These are phyloP conservation scores for Plenodomus biglobosus DNA, from an alignment of 2,329 filamentous ascomycete genomes.

Conservation along the genomic window DNA sequence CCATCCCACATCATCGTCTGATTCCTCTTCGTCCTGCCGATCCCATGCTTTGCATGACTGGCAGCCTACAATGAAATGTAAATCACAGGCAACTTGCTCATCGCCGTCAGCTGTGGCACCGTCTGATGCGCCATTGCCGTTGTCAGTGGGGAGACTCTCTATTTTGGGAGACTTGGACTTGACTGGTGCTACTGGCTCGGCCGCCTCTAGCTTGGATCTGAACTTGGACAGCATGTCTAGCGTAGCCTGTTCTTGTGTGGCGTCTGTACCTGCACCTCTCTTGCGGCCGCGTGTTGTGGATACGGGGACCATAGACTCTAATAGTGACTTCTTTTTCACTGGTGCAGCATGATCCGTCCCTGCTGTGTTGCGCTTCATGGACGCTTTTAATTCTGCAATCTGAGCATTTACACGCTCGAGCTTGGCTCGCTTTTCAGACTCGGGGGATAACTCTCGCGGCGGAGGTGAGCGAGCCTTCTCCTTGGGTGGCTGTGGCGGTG, in stretches of 20 bases:
- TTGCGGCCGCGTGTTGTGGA: constrained; percentile 72
- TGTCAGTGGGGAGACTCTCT: constrained; percentile 19
- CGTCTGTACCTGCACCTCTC: constrained; percentile 61
- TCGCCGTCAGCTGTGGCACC: constrained; percentile 15
- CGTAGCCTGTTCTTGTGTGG: constrained; percentile 53
- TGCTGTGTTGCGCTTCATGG: constrained; percentile 67
- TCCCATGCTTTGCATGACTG: constrained; percentile 90
- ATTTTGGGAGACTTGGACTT: constrained; percentile 34
- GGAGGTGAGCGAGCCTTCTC: constrained; percentile 28
- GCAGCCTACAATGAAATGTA: constrained; percentile 95
- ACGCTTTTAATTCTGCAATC: constrained; percentile 77
- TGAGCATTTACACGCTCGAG: constrained; percentile 76
- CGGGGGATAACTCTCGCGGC: constrained; percentile 45
- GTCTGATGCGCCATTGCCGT: constrained; percentile 2
- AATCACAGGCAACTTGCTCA: constrained; percentile 68
- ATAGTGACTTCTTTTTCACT: constrained; percentile 58
- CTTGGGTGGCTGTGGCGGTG: constrained; percentile 16
- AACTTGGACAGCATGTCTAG: constrained; percentile 77
- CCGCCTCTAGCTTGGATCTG: constrained; percentile 66
- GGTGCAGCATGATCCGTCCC: constrained; percentile 35
- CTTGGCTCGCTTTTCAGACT: constrained; percentile 43
- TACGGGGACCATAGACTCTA: constrained; percentile 74
- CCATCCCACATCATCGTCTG: constrained; percentile 67
- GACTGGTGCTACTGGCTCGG: constrained; percentile 39
- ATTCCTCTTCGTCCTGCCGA: constrained; percentile 64